Percentiles rank a stretch among this genome's conserved stretches.
Conservation (phyloP, 2,329 filamentous ascomycete species). For the Phaeosphaeriaceae sp. region DNA sequence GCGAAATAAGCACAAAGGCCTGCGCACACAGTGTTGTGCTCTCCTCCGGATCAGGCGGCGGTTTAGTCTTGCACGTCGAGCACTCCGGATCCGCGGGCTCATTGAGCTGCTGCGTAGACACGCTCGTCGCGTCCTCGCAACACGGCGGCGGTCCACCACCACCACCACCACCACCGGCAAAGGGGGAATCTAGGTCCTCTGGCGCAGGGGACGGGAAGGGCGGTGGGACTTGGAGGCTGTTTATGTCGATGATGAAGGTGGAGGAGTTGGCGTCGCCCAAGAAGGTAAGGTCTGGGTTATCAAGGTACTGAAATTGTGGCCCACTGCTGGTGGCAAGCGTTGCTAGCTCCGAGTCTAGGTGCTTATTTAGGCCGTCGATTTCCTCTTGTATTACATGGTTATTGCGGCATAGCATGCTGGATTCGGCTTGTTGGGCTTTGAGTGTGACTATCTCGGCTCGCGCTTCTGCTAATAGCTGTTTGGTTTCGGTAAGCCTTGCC, state of each 20-base stretch:
- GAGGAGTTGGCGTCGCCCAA: slow-evolving; percentile 9
- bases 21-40: slow-evolving; percentile 44
- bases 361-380: background rate
- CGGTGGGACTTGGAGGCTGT: slow-evolving; percentile 1
- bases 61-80: slow-evolving; percentile 32
- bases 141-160: slow-evolving; percentile 39
- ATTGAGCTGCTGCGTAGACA: slow-evolving; percentile 1
- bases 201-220: slow-evolving; percentile 1
- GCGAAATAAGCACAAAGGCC: slow-evolving; percentile 42
- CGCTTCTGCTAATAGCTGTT: slow-evolving; percentile 32
- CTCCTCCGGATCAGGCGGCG: slow-evolving; percentile 34
- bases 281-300: slow-evolving; percentile 16
- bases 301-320: slow-evolving; percentile 12
- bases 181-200: background rate
- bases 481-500: slow-evolving; percentile 36
- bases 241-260: slow-evolving; percentile 2
- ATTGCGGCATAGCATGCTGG: slow-evolving; percentile 11
- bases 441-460: slow-evolving; percentile 34
- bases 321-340: background rate
- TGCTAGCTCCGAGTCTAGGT: slow-evolving; percentile 1
- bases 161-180: too few species aligned
- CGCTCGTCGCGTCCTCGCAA: slow-evolving; percentile 21
- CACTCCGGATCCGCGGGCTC: slow-evolving; percentile 29
- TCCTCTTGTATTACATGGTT: slow-evolving; percentile 1
- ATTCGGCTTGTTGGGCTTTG: slow-evolving; percentile 22